Conservation (phyloP, 352 stramenopile genomes). For the Phytophthora podocarpi region DNA sequence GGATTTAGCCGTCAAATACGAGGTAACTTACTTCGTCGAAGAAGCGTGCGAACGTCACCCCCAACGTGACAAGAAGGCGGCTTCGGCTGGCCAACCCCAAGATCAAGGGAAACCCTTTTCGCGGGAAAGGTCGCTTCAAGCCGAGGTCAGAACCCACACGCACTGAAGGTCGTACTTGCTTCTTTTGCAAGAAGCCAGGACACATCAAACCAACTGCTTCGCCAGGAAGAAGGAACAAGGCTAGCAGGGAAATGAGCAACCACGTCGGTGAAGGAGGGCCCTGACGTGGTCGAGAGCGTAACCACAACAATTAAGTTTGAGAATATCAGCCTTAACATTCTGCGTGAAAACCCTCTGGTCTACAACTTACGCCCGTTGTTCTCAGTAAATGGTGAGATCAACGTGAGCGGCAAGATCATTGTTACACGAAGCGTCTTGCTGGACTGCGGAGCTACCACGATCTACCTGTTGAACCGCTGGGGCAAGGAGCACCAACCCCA, state of each 20-base stretch:
- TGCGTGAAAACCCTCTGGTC: constrained; percentile 8
- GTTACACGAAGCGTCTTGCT: not conserved
- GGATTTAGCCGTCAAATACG: too few relatives aligned
- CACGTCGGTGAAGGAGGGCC: too few relatives aligned
- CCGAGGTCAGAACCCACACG: not conserved
- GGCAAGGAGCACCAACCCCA: not conserved
- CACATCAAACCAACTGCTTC: constrained; percentile 6
- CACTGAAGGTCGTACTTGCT: not conserved
- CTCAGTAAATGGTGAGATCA: not conserved
- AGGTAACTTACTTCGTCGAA: constrained; percentile 4
- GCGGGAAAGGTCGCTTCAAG: not conserved
- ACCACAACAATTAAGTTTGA: not conserved
- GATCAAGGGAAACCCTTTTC: not conserved
- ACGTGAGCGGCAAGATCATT: not conserved
- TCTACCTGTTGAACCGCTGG: not conserved
- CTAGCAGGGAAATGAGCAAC: too few relatives aligned
- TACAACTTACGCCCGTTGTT: not conserved
- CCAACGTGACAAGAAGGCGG: not conserved
- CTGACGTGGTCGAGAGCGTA: not conserved
- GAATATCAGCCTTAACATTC: constrained; percentile 11
- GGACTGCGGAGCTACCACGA: not conserved
- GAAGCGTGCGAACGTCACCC: too few relatives aligned
- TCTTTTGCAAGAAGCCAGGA: constrained; percentile 18
- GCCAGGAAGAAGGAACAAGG: constrained; percentile 14
- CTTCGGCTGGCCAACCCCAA: not conserved